phyloP scores from a whole-genome alignment of 2,329 filamentous ascomycete genomes.

The Xylariaceae sp. region DNA sequence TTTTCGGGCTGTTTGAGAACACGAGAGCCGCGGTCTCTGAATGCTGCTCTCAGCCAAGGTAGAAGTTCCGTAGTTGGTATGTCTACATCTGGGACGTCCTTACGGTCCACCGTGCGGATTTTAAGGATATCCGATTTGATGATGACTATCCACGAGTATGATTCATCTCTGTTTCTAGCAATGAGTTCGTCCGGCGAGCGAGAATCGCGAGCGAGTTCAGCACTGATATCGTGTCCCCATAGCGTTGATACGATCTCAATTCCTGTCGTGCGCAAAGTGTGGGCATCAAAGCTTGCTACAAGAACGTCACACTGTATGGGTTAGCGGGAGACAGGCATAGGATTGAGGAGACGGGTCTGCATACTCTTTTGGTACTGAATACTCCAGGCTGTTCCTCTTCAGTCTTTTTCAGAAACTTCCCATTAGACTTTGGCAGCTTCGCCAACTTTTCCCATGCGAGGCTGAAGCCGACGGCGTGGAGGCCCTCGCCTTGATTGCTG shows the following conservation, averaged over 20 bases:
- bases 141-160: constrained; percentile 82
- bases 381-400: constrained; percentile 56
- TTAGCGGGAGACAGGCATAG: constrained; percentile 14
- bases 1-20: constrained; percentile 12
- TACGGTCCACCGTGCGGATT: constrained; percentile 71
- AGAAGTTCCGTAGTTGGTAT: constrained; percentile 69
- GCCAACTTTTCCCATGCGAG: constrained; percentile 82
- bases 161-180: constrained; percentile 70
- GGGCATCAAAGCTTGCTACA: constrained; percentile 79
- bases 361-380: constrained; percentile 61
- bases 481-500: constrained; percentile 57
- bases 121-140: constrained; percentile 79
- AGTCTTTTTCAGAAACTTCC: constrained; percentile 65
- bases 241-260: constrained; percentile 73
- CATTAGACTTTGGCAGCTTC: constrained; percentile 54
- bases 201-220: constrained; percentile 79
- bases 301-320: constrained; percentile 72
- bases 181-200: constrained; percentile 76
- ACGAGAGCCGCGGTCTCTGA: constrained; percentile 68
- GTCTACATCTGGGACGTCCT: constrained; percentile 72
- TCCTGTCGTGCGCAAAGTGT: constrained; percentile 69
- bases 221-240: constrained; percentile 80
- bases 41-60: constrained; percentile 75
- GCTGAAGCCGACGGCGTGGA: constrained; percentile 88
- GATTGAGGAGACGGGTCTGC: constrained; percentile 25